Conservation (phyloP, 2,329 filamentous ascomycete species). For the Dactylella cylindrospora region DNA sequence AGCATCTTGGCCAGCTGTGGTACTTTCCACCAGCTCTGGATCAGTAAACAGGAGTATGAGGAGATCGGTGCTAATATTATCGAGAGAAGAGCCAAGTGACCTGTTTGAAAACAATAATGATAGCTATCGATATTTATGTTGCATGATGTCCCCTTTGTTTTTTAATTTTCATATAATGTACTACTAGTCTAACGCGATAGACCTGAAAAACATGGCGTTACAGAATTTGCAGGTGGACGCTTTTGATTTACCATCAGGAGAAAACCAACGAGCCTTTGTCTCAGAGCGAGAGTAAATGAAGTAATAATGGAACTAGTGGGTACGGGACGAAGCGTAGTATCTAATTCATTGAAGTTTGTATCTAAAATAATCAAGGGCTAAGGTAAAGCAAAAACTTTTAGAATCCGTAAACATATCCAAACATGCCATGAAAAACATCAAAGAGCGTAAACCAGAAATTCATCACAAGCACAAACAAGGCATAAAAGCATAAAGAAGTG, state of each 20-base stretch:
- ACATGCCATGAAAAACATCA: no score
- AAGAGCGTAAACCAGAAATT: no score
- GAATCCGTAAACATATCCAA: no score
- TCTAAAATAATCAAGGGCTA: no score
- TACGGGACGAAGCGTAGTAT: no score
- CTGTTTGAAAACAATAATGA: background rate
- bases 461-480: no score
- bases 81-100: conserved; percentile 37
- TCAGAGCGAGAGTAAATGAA: no score
- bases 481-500: no score
- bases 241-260: conserved; percentile 2
- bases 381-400: no score
- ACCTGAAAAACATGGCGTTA: conserved; percentile 44
- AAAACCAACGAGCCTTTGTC: no score
- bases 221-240: conserved; percentile 15
- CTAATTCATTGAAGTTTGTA: no score
- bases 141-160: background rate
- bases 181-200: conserved; percentile 32
- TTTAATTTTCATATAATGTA: conserved; percentile 18
- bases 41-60: conserved; percentile 94
- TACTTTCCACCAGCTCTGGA: conserved; percentile 99
- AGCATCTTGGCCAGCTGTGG: conserved; percentile 93
- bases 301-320: no score
- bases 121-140: background rate
- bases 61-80: conserved; percentile 73